Percentiles rank a stretch among this genome's conserved stretches.
These are phyloP conservation scores for Fraxinus americana DNA, from an alignment of 257 asterid species.

Conservation along the genomic window DNA sequence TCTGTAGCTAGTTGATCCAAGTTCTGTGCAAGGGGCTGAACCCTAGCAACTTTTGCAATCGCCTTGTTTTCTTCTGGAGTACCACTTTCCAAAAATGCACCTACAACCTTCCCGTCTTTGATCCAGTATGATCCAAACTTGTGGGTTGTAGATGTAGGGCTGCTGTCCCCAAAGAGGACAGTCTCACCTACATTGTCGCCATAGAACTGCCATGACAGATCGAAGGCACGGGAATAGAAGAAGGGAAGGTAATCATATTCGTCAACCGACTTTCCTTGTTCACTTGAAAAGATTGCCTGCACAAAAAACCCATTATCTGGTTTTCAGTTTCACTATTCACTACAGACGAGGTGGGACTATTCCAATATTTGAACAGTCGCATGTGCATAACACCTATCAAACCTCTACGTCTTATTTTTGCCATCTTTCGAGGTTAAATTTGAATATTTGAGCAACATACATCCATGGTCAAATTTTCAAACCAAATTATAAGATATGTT, in stretches of 20 bases:
- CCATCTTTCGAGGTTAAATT: background rate
- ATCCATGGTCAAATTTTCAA: background rate
- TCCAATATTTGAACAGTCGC: background rate
- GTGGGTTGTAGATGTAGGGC: constrained; percentile 69
- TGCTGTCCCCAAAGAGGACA: constrained; percentile 75
- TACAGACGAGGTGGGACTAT: background rate
- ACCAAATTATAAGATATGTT: background rate
- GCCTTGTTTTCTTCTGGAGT: constrained; percentile 88
- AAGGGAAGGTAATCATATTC: constrained; percentile 89
- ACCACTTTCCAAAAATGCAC: constrained; percentile 87
- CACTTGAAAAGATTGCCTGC: constrained; percentile 84
- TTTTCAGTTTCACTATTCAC: constrained; percentile 10
- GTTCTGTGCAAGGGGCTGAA: constrained; percentile 61
- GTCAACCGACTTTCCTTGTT: constrained; percentile 59
- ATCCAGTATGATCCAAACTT: constrained; percentile 92
- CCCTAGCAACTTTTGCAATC: constrained; percentile 77
- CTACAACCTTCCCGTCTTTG: constrained; percentile 79
- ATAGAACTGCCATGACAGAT: constrained; percentile 94
- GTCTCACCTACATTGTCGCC: constrained; percentile 86
- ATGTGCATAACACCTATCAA: background rate
- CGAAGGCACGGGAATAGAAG: constrained; percentile 91
- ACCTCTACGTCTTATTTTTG: background rate
- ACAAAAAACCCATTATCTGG: background rate
- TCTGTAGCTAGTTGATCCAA: constrained; percentile 67
- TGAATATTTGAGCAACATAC: background rate